Conservation (phyloP, 169 alveolate genomes). For the Cryptosporidium parvum region DNA sequence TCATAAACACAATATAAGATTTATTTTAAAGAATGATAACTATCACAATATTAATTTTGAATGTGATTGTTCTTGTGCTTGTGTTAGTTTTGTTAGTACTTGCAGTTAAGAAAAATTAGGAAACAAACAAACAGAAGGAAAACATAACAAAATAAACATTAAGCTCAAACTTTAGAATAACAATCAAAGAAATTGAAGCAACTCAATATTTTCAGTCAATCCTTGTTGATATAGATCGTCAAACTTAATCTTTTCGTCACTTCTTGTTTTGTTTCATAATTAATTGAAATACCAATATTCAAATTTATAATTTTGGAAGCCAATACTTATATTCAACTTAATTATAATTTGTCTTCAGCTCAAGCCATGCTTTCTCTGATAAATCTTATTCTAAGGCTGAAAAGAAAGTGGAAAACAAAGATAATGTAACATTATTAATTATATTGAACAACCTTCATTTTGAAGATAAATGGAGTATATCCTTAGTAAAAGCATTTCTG, state of each 20-base stretch:
- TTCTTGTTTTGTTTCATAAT: too few relatives aligned
- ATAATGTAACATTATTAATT: too few relatives aligned
- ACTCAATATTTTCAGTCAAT: neutral
- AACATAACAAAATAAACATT: neutral
- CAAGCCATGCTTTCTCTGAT: too few relatives aligned
- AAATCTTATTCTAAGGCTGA: neutral
- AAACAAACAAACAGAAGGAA: too few relatives aligned
- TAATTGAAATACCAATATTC: neutral
- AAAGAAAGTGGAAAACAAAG: neutral
- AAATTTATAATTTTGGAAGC: too few relatives aligned
- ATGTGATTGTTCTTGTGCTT: neutral
- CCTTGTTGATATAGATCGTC: neutral
- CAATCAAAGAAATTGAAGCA: neutral
- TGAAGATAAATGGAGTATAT: slow-evolving; percentile 38
- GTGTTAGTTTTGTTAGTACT: neutral
- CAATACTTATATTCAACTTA: too few relatives aligned
- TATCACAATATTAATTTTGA: too few relatives aligned
- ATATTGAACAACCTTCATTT: neutral
- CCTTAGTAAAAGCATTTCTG: slow-evolving; percentile 49
- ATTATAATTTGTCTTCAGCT: neutral
- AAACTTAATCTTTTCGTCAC: too few relatives aligned
- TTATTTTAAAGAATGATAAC: neutral
- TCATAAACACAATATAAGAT: too few relatives aligned
- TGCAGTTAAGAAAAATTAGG: too few relatives aligned
- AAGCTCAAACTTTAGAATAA: neutral